Evolutionary conservation across 768 basidiomycete species (phyloP).

Genomic region (Boletus rex-veris): DNA sequence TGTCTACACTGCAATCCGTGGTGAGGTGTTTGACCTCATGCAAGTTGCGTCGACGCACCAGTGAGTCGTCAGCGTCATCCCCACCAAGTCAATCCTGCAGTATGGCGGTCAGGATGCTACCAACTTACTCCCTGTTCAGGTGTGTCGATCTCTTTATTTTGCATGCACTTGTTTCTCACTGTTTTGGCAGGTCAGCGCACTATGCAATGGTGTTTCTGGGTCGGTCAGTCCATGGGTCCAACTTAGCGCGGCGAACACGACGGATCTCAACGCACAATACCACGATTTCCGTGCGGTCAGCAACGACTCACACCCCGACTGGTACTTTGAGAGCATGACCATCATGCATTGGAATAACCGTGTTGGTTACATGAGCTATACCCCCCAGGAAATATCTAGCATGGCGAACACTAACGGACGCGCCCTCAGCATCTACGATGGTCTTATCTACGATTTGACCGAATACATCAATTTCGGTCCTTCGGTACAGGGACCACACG

Average conservation of each 20-base stretch:
- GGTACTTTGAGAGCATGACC: conserved; percentile 97
- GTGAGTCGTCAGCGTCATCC: no score
- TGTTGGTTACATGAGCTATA: conserved; percentile 84
- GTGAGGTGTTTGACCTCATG: no score
- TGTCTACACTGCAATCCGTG: no score
- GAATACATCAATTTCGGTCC: conserved; percentile 74
- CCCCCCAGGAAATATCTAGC: conserved; percentile 67
- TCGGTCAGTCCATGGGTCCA: conserved; percentile 79
- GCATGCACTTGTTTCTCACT: no score
- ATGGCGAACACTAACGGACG: conserved; percentile 55
- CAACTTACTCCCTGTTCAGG: no score
- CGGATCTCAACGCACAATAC: conserved; percentile 74
- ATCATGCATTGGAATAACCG: conserved; percentile 87
- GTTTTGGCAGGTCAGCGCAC: no score
- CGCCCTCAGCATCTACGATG: conserved; percentile 80
- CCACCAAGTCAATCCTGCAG: no score
- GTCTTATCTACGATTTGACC: conserved; percentile 83
- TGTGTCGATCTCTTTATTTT: no score
- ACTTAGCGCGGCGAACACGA: conserved; percentile 66
- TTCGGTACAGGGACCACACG: conserved; percentile 33
- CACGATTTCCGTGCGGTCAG: conserved; percentile 93
- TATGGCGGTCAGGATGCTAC: no score
- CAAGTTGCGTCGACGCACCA: no score
- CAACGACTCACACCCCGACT: conserved; percentile 91
- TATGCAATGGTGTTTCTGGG: no score